These are phyloP conservation scores for Geosmithia morbida DNA, from an alignment of 2,329 filamentous ascomycete genomes.

Conservation along the genomic window DNA sequence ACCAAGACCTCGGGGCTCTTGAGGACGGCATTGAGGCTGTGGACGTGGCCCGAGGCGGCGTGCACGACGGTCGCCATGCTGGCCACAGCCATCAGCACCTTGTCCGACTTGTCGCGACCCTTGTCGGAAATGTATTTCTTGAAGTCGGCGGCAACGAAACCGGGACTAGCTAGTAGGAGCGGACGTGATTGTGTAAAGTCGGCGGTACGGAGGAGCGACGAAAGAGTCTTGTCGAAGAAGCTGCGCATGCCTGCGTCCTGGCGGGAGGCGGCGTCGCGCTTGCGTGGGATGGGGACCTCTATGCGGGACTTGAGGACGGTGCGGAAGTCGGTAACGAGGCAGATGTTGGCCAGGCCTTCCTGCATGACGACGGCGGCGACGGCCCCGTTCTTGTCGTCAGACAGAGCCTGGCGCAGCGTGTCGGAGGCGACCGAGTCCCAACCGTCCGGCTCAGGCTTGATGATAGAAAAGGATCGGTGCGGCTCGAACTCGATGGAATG, in stretches of 20 bases:
- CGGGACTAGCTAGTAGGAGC: slow-evolving; percentile 74
- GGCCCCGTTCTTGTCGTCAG: slow-evolving; percentile 65
- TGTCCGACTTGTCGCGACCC: slow-evolving; percentile 44
- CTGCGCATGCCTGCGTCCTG: slow-evolving; percentile 54
- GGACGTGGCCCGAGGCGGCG: slow-evolving; percentile 70
- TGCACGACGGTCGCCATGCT: slow-evolving; percentile 63
- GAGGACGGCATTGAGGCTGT: slow-evolving; percentile 78
- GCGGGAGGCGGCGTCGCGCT: slow-evolving; percentile 48
- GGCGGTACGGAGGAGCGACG: slow-evolving; percentile 62
- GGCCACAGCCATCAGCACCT: slow-evolving; percentile 47
- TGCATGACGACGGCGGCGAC: slow-evolving; percentile 90
- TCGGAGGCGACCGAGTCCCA: slow-evolving; percentile 86
- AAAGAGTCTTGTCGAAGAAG: slow-evolving; percentile 67
- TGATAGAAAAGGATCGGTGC: slow-evolving; percentile 73
- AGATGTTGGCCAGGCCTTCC: slow-evolving; percentile 72
- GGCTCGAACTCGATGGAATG: slow-evolving; percentile 69
- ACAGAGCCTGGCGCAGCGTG: slow-evolving; percentile 64
- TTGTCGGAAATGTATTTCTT: slow-evolving; percentile 57
- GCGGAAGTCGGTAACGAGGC: slow-evolving; percentile 66
- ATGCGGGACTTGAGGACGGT: slow-evolving; percentile 53
- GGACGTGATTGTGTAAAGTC: slow-evolving; percentile 59
- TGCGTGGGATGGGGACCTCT: slow-evolving; percentile 52
- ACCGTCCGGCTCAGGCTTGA: slow-evolving; percentile 64
- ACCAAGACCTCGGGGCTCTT: slow-evolving; percentile 64
- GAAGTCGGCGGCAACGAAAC: slow-evolving; percentile 74